Conservation (phyloP, 1,139 yeast genomes). For the Lodderomyces orthopsilosis region DNA sequence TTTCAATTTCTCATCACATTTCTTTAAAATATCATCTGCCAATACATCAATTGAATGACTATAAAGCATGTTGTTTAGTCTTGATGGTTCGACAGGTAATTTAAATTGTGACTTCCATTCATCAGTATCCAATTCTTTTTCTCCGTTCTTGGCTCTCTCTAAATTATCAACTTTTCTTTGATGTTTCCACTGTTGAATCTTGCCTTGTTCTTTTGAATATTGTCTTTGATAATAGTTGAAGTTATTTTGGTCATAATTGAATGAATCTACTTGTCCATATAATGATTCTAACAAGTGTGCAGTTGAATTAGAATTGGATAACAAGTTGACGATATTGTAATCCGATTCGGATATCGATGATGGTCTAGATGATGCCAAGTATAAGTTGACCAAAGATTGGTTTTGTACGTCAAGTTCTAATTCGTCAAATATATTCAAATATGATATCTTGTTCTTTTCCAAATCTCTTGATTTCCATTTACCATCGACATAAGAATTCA, state of each 20-base stretch:
- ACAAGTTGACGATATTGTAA: slow-evolving; percentile 41
- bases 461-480: slow-evolving; percentile 68
- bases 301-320: slow-evolving; percentile 45
- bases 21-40: slow-evolving; percentile 64
- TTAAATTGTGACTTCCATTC: slow-evolving; percentile 70
- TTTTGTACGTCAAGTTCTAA: slow-evolving; percentile 65
- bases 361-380: slow-evolving; percentile 19
- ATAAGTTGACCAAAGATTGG: slow-evolving; percentile 42
- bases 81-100: slow-evolving; percentile 73
- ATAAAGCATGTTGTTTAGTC: slow-evolving; percentile 69
- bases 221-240: slow-evolving; percentile 83
- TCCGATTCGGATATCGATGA: slow-evolving; percentile 19
- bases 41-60: slow-evolving; percentile 69
- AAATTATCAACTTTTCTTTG: slow-evolving; percentile 68
- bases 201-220: slow-evolving; percentile 65
- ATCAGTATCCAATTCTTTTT: slow-evolving; percentile 52
- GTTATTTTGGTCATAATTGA: slow-evolving; percentile 78
- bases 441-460: slow-evolving; percentile 59
- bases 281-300: slow-evolving; percentile 62
- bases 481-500: slow-evolving; percentile 55
- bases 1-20: slow-evolving; percentile 59
- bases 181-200: slow-evolving; percentile 73
- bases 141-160: slow-evolving; percentile 56
- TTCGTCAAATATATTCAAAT: slow-evolving; percentile 69
- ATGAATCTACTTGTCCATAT: slow-evolving; percentile 72